Conservation (phyloP, 371 early-diverging fungal species). For the Dichotomocladium elegans region DNA sequence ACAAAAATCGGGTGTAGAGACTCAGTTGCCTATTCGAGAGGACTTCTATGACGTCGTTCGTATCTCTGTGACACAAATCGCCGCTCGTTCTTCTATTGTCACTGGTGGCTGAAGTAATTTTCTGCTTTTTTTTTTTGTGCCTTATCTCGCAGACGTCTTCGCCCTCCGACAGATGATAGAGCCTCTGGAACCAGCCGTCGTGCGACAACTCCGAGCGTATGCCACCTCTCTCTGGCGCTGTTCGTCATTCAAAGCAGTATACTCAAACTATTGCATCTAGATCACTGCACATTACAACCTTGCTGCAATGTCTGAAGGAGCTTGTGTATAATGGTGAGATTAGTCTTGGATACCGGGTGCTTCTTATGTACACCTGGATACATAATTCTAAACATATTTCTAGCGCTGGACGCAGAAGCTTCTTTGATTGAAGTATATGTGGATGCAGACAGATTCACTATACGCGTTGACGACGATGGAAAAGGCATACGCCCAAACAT, state of each 20-base stretch:
- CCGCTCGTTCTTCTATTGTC: no score
- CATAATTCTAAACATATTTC: background rate
- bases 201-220: background rate
- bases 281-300: constrained; percentile 45
- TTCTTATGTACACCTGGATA: background rate
- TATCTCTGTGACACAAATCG: no score
- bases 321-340: constrained; percentile 57
- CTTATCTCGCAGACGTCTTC: no score
- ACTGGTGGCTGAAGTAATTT: no score
- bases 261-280: constrained; percentile 19
- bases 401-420: constrained; percentile 63
- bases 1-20: no score
- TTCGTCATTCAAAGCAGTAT: no score
- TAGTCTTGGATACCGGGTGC: background rate
- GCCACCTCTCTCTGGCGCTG: background rate
- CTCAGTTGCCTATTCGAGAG: no score
- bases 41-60: no score
- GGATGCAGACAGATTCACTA: constrained; percentile 37
- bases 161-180: no score
- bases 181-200: background rate
- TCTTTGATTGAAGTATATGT: constrained; percentile 43
- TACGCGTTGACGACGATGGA: constrained; percentile 67
- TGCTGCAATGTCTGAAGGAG: constrained; percentile 55
- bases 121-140: no score
- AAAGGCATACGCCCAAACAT: constrained; percentile 47